phyloP scores from a whole-genome alignment of 1,139 yeast species.

The Debaryomyces subglobosus region DNA sequence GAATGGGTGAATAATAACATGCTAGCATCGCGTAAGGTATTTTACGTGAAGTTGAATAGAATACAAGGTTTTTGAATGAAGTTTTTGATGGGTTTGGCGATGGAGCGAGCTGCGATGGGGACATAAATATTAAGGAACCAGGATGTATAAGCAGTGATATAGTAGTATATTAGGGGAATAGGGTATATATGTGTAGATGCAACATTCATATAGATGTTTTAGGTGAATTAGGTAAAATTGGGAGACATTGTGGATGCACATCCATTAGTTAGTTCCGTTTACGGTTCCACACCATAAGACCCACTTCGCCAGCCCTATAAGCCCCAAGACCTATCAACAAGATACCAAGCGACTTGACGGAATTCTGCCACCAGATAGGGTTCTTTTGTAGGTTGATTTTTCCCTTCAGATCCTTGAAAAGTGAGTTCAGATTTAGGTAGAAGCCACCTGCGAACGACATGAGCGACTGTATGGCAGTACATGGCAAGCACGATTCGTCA shows the following conservation, averaged over 20 bases:
- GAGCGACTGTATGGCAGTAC: slow-evolving; percentile 44
- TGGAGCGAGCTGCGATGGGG: not conserved
- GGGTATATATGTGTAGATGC: not conserved
- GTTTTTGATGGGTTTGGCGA: not conserved
- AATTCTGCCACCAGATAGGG: slow-evolving; percentile 48
- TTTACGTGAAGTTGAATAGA: not conserved
- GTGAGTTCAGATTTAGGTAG: slow-evolving; percentile 32
- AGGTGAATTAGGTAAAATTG: not conserved
- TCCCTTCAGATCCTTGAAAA: slow-evolving; percentile 38
- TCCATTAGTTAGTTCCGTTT: not conserved
- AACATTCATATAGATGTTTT: not conserved
- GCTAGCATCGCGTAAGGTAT: not conserved
- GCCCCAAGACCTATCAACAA: slow-evolving; percentile 42
- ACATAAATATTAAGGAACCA: not conserved
- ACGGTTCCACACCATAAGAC: slow-evolving; percentile 18
- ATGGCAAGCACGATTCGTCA: slow-evolving; percentile 38
- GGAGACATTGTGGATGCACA: not conserved
- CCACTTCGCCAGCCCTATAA: slow-evolving; percentile 38
- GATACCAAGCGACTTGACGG: slow-evolving; percentile 37
- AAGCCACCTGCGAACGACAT: slow-evolving; percentile 40
- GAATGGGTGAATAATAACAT: not conserved
- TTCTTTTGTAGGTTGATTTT: slow-evolving; percentile 36
- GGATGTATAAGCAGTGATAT: not conserved
- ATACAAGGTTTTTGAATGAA: not conserved
- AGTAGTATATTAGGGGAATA: not conserved